These are phyloP conservation scores for Ophiostoma novo-ulmi DNA, from an alignment of 2,329 filamentous ascomycete genomes.

Conservation along the genomic window DNA sequence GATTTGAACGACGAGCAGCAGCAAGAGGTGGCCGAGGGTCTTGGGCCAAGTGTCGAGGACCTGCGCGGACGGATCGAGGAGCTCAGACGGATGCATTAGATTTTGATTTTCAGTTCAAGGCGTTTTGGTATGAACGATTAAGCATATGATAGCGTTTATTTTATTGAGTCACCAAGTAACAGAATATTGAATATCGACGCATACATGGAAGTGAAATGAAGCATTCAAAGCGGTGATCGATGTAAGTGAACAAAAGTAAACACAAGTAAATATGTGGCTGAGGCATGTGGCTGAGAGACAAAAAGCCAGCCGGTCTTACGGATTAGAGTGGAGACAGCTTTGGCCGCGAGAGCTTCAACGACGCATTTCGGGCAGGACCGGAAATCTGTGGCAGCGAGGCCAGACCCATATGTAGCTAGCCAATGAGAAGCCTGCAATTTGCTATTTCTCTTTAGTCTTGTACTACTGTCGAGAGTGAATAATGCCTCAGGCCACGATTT, in stretches of 20 bases:
- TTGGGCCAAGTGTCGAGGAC: constrained; percentile 57
- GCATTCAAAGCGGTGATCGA: not conserved
- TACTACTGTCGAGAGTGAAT: not conserved
- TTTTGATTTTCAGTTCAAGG: not conserved
- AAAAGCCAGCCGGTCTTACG: constrained; percentile 15
- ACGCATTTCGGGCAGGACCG: constrained; percentile 27
- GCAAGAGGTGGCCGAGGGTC: constrained; percentile 48
- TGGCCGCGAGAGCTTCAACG: not conserved
- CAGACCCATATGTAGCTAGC: not conserved
- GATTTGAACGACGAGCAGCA: constrained; percentile 59
- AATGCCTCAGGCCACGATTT: constrained; percentile 25
- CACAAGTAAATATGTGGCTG: not conserved
- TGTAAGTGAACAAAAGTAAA: not conserved
- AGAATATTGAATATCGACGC: not conserved
- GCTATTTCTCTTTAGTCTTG: constrained; percentile 5
- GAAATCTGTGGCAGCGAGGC: constrained; percentile 21
- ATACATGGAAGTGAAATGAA: not conserved
- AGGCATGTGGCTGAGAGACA: not conserved
- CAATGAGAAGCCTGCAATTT: constrained; percentile 27
- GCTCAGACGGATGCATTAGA: constrained; percentile 53
- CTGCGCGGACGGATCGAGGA: constrained; percentile 59
- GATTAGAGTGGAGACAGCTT: constrained; percentile 15
- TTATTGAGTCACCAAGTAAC: not conserved
- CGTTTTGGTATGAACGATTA: not conserved
- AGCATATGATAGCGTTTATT: constrained; percentile 2